Base-by-base conservation (phyloP, 805 yeast species). In the Yarrowia bubula region DNA sequence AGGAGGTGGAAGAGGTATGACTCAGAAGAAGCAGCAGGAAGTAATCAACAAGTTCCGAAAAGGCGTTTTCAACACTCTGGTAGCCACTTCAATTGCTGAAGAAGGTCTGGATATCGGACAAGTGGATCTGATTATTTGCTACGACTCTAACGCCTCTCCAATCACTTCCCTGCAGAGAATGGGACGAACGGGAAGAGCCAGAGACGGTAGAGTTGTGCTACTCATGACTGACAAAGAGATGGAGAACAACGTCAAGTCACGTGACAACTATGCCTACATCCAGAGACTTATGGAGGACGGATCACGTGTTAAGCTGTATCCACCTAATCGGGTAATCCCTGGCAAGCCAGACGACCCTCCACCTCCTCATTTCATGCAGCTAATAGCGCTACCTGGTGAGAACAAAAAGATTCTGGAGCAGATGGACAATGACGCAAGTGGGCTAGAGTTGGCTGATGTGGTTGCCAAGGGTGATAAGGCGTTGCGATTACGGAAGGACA, bases 71-170 rank as follows among this genome's bases (percentile, higher is more conserved):
- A 96, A 95, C 72, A 85, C 90, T 8, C 77, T 95, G 18, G 97
- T 95, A 6, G 97, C 98, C 4, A 95, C 99, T 0, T 92, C 97
- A 0, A 93, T 95, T 72, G 99, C 98, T 53, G 99, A 95, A 74
- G 99, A 95, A 79, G 99, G 99, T 50, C 81, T 95, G 69, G 99
- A 95, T 79, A 96, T 95, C 69, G 99, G 99, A 37, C 98, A 96
- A 74, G 99, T 95, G 63, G 99, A 95, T 75, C 74, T 95, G 70
- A 93, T 95, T 69, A 81, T 95, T 8, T 92, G 97, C 73, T 95
- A 86, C 75, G 99, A 95, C 72, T 90, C 97, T 0, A 92, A 98
- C 0, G 82, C 92, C 33, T 90, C 97, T 50, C 98, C 98, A 0
- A 93, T 95, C 66, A 90, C 96, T 66, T 92, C 89, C 70, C 83